phyloP scores from a whole-genome alignment of 169 alveolate genomes.

The Perkinsus olseni region DNA sequence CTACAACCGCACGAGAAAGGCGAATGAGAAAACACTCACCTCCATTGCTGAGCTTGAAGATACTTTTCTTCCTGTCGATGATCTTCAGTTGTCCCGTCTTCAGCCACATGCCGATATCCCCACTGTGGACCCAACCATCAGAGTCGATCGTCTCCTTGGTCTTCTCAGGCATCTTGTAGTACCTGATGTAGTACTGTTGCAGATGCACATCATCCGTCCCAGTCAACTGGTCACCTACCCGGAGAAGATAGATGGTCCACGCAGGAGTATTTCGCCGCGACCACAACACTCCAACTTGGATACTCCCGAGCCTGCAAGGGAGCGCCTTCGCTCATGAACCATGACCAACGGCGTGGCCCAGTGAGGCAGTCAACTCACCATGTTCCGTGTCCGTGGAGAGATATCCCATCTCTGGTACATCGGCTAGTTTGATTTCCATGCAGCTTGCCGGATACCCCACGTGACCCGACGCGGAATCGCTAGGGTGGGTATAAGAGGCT shows the following conservation, averaged over 20 bases:
- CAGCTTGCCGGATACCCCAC: background rate
- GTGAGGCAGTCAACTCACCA: too few relatives aligned
- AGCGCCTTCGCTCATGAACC: too few relatives aligned
- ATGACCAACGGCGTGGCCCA: too few relatives aligned
- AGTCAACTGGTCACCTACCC: too few relatives aligned
- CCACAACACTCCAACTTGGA: background rate
- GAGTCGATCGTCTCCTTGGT: constrained; percentile 65
- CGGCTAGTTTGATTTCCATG: background rate
- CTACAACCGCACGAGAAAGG: too few relatives aligned
- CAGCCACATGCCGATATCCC: constrained; percentile 71
- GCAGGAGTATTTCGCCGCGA: background rate
- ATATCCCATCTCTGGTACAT: background rate
- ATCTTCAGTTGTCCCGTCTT: constrained; percentile 39
- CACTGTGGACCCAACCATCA: constrained; percentile 85
- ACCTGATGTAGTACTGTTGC: background rate
- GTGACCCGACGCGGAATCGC: background rate
- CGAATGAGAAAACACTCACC: background rate
- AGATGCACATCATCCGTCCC: too few relatives aligned
- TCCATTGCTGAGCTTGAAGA: constrained; percentile 51
- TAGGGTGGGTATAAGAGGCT: background rate
- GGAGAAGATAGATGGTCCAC: background rate
- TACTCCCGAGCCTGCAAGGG: too few relatives aligned
- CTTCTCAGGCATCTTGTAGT: constrained; percentile 40
- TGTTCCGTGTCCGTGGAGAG: background rate
- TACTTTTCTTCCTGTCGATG: constrained; percentile 76